Evolutionary conservation across 352 stramenopile species (phyloP).

Genomic region (Aphanomyces cochlioides): DNA sequence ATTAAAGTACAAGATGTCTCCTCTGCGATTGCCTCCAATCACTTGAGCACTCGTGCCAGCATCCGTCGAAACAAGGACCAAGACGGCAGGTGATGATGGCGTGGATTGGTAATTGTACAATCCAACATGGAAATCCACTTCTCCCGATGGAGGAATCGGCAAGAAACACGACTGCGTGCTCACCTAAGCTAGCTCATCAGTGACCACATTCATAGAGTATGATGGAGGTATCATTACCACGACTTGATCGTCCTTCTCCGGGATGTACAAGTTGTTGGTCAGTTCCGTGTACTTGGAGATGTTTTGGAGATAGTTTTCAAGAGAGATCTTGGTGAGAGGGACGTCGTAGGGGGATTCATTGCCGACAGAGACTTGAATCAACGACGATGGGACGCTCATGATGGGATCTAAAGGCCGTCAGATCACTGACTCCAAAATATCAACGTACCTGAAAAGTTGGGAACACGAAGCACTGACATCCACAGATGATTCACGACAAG

Average conservation of each 20-base stretch:
- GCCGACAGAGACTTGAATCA: constrained; percentile 13
- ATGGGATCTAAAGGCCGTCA: constrained; percentile 10
- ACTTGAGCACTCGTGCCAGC: constrained; percentile 27
- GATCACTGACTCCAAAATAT: neutral
- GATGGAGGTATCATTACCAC: constrained; percentile 1
- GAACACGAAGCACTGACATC: constrained; percentile 20
- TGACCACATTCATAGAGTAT: neutral
- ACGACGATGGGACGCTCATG: constrained; percentile 6
- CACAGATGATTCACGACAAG: constrained; percentile 6
- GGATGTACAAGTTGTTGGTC: constrained; percentile 6
- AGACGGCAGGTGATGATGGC: neutral
- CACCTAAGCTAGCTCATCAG: neutral
- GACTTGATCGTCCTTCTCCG: constrained; percentile 18
- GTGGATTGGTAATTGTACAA: constrained; percentile 24
- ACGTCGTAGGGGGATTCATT: constrained; percentile 23
- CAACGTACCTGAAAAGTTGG: constrained; percentile 21
- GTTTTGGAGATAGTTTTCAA: constrained; percentile 16
- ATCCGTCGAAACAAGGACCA: constrained; percentile 23
- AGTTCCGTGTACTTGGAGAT: constrained; percentile 23
- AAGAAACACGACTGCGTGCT: constrained; percentile 23
- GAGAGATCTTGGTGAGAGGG: constrained; percentile 12
- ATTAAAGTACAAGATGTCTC: constrained; percentile 23
- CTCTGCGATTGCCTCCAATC: neutral
- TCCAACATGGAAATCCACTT: constrained; percentile 24
- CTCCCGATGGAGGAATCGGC: neutral